These are phyloP conservation scores for Cyclotella kingstonii DNA, from an alignment of 108 stramenopile genomes.

Conservation along the genomic window DNA sequence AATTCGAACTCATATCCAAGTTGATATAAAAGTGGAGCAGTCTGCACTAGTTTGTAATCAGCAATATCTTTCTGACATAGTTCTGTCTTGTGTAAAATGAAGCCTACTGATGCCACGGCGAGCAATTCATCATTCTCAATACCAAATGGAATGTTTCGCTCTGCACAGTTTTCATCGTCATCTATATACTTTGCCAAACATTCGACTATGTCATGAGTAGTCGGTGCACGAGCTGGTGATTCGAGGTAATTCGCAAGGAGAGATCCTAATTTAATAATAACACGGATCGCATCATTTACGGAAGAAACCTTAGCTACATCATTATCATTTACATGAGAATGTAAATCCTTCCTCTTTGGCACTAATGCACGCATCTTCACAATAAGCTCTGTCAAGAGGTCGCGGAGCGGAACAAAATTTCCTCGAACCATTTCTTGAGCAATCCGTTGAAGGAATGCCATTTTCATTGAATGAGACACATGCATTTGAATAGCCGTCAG, in stretches of 20 bases:
- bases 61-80: conserved; percentile 51
- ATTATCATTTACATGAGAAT: conserved; percentile 45
- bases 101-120: conserved; percentile 42
- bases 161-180: not conserved
- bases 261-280: conserved; percentile 36
- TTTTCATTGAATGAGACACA: conserved; percentile 39
- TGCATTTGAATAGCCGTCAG: conserved; percentile 7
- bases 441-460: conserved; percentile 41
- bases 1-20: conserved; percentile 48
- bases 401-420: conserved; percentile 21
- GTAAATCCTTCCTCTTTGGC: conserved; percentile 65
- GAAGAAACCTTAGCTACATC: conserved; percentile 4
- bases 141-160: conserved; percentile 16
- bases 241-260: conserved; percentile 48
- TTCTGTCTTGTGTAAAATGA: conserved; percentile 54
- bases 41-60: conserved; percentile 27
- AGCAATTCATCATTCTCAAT: conserved; percentile 25
- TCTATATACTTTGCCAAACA: conserved; percentile 12
- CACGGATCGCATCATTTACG: conserved; percentile 11
- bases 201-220: conserved; percentile 42
- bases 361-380: conserved; percentile 43
- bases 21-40: conserved; percentile 39
- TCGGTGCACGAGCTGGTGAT: conserved; percentile 43
- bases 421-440: conserved; percentile 15
- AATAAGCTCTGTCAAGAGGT: conserved; percentile 47